Evolutionary conservation across 495 filamentous ascomycete species (phyloP).

Genomic region (Oidiodendron maius): DNA sequence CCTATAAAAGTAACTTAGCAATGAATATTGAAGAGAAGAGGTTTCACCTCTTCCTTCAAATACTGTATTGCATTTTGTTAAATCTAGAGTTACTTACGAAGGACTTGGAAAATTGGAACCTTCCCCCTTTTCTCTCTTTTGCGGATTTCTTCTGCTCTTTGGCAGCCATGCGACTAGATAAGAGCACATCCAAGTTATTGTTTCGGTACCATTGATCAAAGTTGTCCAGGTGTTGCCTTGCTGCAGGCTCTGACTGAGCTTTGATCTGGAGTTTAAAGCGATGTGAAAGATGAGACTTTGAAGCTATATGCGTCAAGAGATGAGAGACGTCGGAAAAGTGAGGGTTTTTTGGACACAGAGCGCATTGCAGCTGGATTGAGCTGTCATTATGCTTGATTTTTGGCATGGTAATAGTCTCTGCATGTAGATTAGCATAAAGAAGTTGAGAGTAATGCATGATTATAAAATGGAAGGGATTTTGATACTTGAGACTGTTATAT

Average conservation of each 20-base stretch:
- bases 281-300: conserved; percentile 75
- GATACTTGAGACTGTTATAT: no score
- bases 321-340: conserved; percentile 84
- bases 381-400: background rate
- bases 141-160: conserved; percentile 59
- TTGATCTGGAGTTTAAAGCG: conserved; percentile 67
- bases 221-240: conserved; percentile 41
- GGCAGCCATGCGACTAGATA: conserved; percentile 62
- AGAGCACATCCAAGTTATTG: conserved; percentile 57
- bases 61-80: no score
- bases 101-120: background rate
- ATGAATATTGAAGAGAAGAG: background rate
- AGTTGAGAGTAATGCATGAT: no score
- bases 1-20: background rate
- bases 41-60: no score
- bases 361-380: conserved; percentile 63
- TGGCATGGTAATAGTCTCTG: conserved; percentile 9
- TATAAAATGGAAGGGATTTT: no score
- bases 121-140: conserved; percentile 13
- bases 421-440: background rate
- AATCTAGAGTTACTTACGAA: background rate
- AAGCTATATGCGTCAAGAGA: conserved; percentile 79
- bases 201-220: conserved; percentile 68
- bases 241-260: conserved; percentile 47
- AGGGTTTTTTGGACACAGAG: conserved; percentile 69